Conservation (phyloP, 164 flowering plant species). For the Buxus sempervirens region DNA sequence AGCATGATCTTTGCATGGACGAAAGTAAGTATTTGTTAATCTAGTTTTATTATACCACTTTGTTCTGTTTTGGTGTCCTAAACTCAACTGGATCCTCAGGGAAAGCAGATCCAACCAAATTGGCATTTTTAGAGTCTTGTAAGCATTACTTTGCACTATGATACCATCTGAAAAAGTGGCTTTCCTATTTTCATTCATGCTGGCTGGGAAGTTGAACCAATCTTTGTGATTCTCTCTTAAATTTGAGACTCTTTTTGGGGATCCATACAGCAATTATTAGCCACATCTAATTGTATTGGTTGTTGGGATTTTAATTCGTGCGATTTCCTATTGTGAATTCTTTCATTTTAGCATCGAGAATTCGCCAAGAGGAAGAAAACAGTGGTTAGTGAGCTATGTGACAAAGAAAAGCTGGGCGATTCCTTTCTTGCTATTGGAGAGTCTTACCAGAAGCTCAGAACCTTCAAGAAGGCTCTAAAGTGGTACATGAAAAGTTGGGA, state of each 20-base stretch:
- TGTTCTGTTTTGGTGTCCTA: not conserved
- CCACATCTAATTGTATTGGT: not conserved
- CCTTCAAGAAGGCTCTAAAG: constrained; percentile 69
- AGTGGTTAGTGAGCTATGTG: constrained; percentile 71
- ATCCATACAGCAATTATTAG: not conserved
- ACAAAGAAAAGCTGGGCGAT: constrained; percentile 88
- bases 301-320: not conserved
- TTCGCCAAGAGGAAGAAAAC: constrained; percentile 76
- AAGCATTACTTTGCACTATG: no score
- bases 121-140: not conserved
- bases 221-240: not conserved
- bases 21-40: constrained; percentile 41
- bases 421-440: constrained; percentile 79
- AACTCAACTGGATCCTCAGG: no score
- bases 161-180: no score
- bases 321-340: not conserved
- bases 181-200: not conserved
- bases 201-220: not conserved
- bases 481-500: constrained; percentile 83
- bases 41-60: constrained; percentile 1
- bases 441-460: constrained; percentile 82
- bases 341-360: constrained; percentile 53
- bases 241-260: not conserved
- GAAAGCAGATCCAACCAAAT: not conserved
- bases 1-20: constrained; percentile 63